Evolutionary conservation across 371 early-diverging fungal species (phyloP), one percentile per base, ranked within the genome.

Genomic region (Nematocida major): DNA sequence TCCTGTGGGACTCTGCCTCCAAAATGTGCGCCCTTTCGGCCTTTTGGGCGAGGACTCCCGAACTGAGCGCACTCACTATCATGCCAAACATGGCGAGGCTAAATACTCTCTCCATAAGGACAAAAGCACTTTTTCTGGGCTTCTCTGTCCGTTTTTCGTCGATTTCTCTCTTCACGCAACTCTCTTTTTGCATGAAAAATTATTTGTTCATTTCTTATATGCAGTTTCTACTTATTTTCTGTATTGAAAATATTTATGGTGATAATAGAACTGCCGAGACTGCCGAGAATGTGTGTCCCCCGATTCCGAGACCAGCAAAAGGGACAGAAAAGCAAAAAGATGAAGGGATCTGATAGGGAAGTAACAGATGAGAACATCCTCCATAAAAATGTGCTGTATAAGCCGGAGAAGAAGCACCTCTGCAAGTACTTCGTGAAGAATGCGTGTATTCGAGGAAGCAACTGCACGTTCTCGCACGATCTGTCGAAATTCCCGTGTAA

Each of bases 361-460:
- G 54, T 7, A 9, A 20, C 18, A 0, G 51, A 73, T n/a, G 76
- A 73, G 34, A 73, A 73, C 20, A 26, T 36, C 9, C 30, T 48
- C 13, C 11, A 36, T 24, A 73, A 73, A 61, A 73, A 32, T 32
- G 49, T 61, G 22, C 53, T 45, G 18, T 48, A 20, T 22, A 61
- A 73, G 66, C 76, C 76, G n/a, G 76, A 73, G 57, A 80, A 76
- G 54, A 83, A 79, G 36, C 76, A 81, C 22, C 39, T 83, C 22
- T 84, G 84, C 67, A 81, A 81, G 70, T 84, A 82, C 66, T 82
- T 81, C 78, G 43, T 84, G 24, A 81, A 78, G 45, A 81, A 82
- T 50, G 63, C 82, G 9, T 84, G 84, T 54, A 84, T 69, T 30
- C 65, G 70, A 49, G 84, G 84, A 24, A 79, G 79, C 47, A 79